phyloP scores from a whole-genome alignment of 805 yeast species.

The Metschnikowia koreensis region DNA sequence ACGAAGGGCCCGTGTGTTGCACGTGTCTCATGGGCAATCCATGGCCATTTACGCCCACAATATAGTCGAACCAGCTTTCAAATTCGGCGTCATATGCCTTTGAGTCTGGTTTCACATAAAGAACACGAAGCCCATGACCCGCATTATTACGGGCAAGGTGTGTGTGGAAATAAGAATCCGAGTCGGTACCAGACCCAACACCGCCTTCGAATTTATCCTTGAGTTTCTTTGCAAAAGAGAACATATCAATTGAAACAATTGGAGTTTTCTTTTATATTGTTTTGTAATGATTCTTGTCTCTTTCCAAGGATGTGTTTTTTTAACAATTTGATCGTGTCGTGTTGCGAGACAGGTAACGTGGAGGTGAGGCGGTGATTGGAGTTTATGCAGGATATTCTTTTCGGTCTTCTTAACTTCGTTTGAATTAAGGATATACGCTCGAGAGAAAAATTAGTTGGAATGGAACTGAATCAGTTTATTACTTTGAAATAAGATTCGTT shows the following conservation, averaged over 20 bases:
- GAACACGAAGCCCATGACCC: constrained; percentile 41
- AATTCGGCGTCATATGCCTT: constrained; percentile 39
- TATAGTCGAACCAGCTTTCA: constrained; percentile 85
- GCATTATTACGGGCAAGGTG: constrained; percentile 34
- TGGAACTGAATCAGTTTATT: too few species aligned
- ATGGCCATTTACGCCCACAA: constrained; percentile 75
- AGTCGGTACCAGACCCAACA: constrained; percentile 7
- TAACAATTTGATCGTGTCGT: too few species aligned
- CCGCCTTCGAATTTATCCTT: constrained; percentile 40
- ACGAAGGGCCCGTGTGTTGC: constrained; percentile 17
- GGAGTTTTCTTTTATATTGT: not conserved
- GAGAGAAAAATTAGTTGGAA: too few species aligned
- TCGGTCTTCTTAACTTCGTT: too few species aligned
- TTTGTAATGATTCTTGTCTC: not conserved
- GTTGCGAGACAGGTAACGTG: too few species aligned
- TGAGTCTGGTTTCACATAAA: constrained; percentile 39
- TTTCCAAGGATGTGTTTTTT: too few species aligned
- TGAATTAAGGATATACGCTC: too few species aligned
- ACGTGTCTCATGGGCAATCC: constrained; percentile 47
- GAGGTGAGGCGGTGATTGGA: too few species aligned
- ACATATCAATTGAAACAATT: constrained; percentile 26
- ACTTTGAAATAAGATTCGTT: too few species aligned
- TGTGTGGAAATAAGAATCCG: constrained; percentile 37
- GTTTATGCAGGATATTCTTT: too few species aligned
- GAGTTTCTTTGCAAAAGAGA: constrained; percentile 43